A percentile compares a stretch with the other conserved stretches of the same genome.
These are phyloP conservation scores for Leccinum pallidistipes DNA, from an alignment of 1,284 basidiomycete genomes.

Conservation along the genomic window DNA sequence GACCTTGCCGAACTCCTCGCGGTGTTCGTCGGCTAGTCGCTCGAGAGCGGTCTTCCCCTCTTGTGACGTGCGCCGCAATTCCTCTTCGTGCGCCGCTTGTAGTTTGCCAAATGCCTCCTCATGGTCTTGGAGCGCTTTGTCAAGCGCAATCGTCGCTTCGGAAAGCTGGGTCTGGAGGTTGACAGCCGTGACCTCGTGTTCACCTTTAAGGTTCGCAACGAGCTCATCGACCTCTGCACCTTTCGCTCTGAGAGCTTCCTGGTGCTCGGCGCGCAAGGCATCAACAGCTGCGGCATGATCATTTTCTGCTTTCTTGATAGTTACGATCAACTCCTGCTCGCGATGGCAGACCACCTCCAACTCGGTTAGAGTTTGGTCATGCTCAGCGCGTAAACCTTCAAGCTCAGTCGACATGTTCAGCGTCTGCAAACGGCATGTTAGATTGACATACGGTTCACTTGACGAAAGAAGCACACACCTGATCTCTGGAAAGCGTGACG, in stretches of 20 bases:
- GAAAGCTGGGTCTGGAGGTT: conserved; percentile 47
- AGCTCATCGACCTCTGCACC: conserved; percentile 51
- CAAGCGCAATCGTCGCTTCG: conserved; percentile 42
- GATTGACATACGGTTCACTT: neutral
- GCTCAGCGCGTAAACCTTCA: conserved; percentile 66
- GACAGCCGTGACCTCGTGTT: conserved; percentile 37
- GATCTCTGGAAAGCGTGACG: conserved; percentile 75
- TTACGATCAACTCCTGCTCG: conserved; percentile 53
- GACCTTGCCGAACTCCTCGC: conserved; percentile 48
- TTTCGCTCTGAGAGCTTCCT: conserved; percentile 52
- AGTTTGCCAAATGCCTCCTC: conserved; percentile 52
- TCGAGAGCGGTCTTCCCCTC: conserved; percentile 51
- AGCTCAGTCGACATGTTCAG: conserved; percentile 86
- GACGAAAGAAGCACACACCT: conserved; percentile 46
- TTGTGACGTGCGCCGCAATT: conserved; percentile 46
- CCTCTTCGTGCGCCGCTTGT: conserved; percentile 46
- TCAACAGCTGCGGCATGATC: conserved; percentile 50
- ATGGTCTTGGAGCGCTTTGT: conserved; percentile 52
- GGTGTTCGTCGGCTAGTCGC: conserved; percentile 52
- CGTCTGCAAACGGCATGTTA: conserved; percentile 45
- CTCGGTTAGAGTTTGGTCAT: conserved; percentile 50
- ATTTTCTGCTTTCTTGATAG: conserved; percentile 51
- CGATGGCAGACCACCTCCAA: conserved; percentile 57
- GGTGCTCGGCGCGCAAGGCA: conserved; percentile 53
- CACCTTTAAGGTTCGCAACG: conserved; percentile 44